A percentile compares a stretch with the other conserved stretches of the same genome.
These are phyloP conservation scores for Heliocybe sulcata DNA, from an alignment of 1,284 basidiomycete species.

Conservation along the genomic window DNA sequence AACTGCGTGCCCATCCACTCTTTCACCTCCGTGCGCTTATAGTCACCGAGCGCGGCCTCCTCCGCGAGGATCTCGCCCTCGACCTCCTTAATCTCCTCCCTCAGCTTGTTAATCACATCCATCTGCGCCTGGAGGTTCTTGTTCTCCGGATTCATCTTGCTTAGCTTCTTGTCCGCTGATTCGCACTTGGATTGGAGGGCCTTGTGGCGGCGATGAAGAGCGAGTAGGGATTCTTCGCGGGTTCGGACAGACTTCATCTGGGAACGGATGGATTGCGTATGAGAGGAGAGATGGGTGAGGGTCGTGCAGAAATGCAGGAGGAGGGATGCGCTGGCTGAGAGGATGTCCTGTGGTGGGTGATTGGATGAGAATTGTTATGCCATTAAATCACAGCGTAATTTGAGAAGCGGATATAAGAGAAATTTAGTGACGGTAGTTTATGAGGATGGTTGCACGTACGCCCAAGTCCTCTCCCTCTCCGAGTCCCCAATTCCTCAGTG, in stretches of 20 bases:
- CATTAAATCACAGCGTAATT: background rate
- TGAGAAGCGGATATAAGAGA: background rate
- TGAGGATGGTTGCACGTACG: constrained; percentile 33
- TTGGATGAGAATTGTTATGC: background rate
- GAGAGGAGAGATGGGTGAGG: constrained; percentile 65
- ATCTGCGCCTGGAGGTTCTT: constrained; percentile 80
- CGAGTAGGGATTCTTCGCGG: constrained; percentile 79
- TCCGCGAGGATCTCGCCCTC: constrained; percentile 83
- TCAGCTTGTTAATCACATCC: constrained; percentile 65
- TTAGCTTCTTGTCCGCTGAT: constrained; percentile 83
- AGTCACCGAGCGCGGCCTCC: constrained; percentile 80
- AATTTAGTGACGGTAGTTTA: background rate
- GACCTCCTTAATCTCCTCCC: constrained; percentile 73
- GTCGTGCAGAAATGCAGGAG: constrained; percentile 67
- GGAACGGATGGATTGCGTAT: constrained; percentile 71
- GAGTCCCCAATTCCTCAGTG: constrained; percentile 71
- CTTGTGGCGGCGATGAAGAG: constrained; percentile 67
- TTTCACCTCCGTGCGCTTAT: constrained; percentile 68
- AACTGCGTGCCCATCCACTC: constrained; percentile 84
- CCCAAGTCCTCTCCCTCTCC: constrained; percentile 86
- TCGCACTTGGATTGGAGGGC: constrained; percentile 71
- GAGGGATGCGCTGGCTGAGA: constrained; percentile 67
- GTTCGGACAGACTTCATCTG: constrained; percentile 76
- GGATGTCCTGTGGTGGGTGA: constrained; percentile 56
- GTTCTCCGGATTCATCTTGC: constrained; percentile 88